Conservation (phyloP, 352 stramenopile genomes). For the Globisporangium splendens region DNA sequence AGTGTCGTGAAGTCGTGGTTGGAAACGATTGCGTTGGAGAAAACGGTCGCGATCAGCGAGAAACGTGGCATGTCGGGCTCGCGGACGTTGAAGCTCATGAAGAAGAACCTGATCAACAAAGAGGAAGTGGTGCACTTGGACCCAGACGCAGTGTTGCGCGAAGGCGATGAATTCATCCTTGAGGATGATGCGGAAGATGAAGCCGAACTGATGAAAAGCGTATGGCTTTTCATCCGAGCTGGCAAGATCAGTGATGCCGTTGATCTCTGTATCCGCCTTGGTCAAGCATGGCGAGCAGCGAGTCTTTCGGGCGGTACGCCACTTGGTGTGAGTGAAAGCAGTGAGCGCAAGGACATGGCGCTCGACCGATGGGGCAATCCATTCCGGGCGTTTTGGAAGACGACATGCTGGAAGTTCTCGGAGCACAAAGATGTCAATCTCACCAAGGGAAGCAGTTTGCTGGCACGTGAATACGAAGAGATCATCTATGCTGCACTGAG, state of each 20-base stretch:
- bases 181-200: conserved; percentile 83
- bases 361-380: conserved; percentile 82
- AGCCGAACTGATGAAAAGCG: conserved; percentile 61
- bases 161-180: conserved; percentile 58
- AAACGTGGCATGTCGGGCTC: conserved; percentile 46
- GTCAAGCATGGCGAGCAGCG: conserved; percentile 75
- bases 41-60: conserved; percentile 53
- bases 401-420: conserved; percentile 81
- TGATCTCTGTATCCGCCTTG: conserved; percentile 67
- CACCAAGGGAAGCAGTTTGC: conserved; percentile 58
- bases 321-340: conserved; percentile 52
- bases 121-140: conserved; percentile 49
- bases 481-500: conserved; percentile 79
- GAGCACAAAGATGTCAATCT: conserved; percentile 44
- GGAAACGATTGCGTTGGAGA: conserved; percentile 77
- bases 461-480: conserved; percentile 70
- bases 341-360: conserved; percentile 37
- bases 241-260: conserved; percentile 62
- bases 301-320: conserved; percentile 64
- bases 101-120: conserved; percentile 36
- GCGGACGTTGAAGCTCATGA: conserved; percentile 60
- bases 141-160: conserved; percentile 60
- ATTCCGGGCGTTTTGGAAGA: conserved; percentile 79
- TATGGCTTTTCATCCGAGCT: conserved; percentile 75
- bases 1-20: conserved; percentile 72